These are phyloP conservation scores for Alternaria consortialis DNA, from an alignment of 2,329 filamentous ascomycete species.

Conservation along the genomic window DNA sequence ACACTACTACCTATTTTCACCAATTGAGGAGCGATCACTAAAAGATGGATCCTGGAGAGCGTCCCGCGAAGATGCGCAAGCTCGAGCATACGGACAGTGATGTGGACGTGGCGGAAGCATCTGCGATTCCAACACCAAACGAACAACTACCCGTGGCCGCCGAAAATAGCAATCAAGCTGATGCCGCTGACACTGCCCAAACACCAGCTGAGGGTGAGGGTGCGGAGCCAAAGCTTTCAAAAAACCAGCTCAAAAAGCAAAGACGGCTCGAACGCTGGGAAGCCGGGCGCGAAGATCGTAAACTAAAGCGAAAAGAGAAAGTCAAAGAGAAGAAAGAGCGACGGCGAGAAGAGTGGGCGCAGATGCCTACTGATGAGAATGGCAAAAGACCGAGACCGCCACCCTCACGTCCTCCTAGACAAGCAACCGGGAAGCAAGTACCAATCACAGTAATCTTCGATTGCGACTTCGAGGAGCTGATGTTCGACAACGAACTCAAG, in stretches of 20 bases:
- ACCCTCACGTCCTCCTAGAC: conserved; percentile 28
- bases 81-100: conserved; percentile 49
- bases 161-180: conserved; percentile 20
- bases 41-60: conserved; percentile 65
- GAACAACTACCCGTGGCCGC: conserved; percentile 20
- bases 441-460: conserved; percentile 86
- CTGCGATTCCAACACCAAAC: conserved; percentile 21
- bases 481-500: conserved; percentile 85
- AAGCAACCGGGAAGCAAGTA: conserved; percentile 63
- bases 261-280: conserved; percentile 79
- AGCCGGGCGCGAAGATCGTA: conserved; percentile 68
- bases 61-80: conserved; percentile 65
- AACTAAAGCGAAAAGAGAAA: conserved; percentile 67
- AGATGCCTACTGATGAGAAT: conserved; percentile 43
- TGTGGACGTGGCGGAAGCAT: conserved; percentile 16
- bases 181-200: conserved; percentile 5
- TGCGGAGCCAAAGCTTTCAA: conserved; percentile 67
- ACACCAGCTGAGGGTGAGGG: conserved; percentile 12
- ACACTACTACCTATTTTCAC: conserved; percentile 10
- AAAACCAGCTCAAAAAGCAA: conserved; percentile 85
- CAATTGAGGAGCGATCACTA: not conserved
- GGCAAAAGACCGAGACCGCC: conserved; percentile 27
- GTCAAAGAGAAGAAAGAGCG: conserved; percentile 62
- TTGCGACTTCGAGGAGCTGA: conserved; percentile 89
- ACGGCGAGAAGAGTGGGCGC: conserved; percentile 56